Evolutionary conservation across 495 filamentous ascomycete species (phyloP).

Genomic region (Tetracladium setigerum): DNA sequence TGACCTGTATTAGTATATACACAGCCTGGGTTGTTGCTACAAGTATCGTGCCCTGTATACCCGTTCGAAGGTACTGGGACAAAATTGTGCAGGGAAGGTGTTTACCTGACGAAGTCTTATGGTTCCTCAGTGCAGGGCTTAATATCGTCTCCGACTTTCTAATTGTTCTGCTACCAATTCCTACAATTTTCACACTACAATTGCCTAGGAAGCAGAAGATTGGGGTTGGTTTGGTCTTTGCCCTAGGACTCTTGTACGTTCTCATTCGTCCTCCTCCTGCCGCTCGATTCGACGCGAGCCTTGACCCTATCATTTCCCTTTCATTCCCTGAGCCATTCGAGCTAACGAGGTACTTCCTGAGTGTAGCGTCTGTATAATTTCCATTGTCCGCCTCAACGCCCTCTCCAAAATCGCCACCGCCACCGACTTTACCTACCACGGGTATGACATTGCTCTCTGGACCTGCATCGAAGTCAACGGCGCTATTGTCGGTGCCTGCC

Average conservation of each 20-base stretch:
- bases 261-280: neutral
- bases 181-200: conserved; percentile 25
- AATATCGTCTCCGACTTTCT: conserved; percentile 42
- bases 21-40: too few relatives aligned
- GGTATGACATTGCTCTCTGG: conserved; percentile 14
- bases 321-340: too few relatives aligned
- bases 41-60: conserved; percentile 7
- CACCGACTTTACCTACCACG: conserved; percentile 13
- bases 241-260: conserved; percentile 31
- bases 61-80: conserved; percentile 26
- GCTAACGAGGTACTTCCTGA: too few relatives aligned
- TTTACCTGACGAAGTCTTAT: conserved; percentile 10
- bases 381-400: conserved; percentile 17
- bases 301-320: too few relatives aligned
- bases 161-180: conserved; percentile 32
- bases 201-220: conserved; percentile 27
- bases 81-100: conserved; percentile 9
- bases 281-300: neutral
- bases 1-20: too few relatives aligned
- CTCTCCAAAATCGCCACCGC: conserved; percentile 14
- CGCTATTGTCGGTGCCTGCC: conserved; percentile 25
- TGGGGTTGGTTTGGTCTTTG: conserved; percentile 29
- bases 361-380: conserved; percentile 21
- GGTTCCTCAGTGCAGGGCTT: conserved; percentile 26
- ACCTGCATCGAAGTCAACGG: conserved; percentile 25